Base-by-base conservation (phyloP, 306 rosid species). In the Vigna reflexopilosa region DNA sequence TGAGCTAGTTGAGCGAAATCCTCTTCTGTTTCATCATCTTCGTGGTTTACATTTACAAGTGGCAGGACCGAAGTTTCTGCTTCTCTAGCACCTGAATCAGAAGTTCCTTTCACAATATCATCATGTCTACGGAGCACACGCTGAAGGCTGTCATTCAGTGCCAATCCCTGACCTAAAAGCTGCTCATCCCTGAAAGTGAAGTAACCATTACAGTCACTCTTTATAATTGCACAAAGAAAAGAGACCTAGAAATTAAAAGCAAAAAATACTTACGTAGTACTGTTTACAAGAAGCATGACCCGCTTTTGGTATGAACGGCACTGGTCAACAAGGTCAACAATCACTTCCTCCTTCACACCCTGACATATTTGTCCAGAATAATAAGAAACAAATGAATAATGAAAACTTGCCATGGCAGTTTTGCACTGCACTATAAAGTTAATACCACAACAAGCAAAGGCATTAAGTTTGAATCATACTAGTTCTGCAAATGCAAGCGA, bases 321-420 rank as follows among this genome's bases (percentile, higher is more conserved):
- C 86, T 96, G 99, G 78, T 96, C 99, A 80, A 88, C 99, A 70
- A 96, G 98, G 87, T 96, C 98, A 52, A 93, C 88, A 47, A 96
- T 93, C 80, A 96, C 76, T 85, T 96, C 99, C 34, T 93, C 90
- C 88, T 91, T 96, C 86, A 93, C 83, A 67, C 90, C 91, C 99
- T 96, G 91, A 68, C 85, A 86, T 51, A 67, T 70, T 78, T 70
- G 40, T 62, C 74, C 82, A 81, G 66, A 76, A 59, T 59, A 36
- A 24, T 42, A 63, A 47, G 72, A 82, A 73, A 49, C 73, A 50
- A 76, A 24, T 11, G 69, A 76, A 42, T 16, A 75, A 44, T 49
- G 67, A 68, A 64, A 79, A 70, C 62, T 68, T 78, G 9, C 15
- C 63, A 64, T 5, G 2, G 58, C n/a, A 57, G 32, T 9, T 50